phyloP scores from a whole-genome alignment of 2,329 filamentous ascomycete genomes.

The Metarhizium brunneum region DNA sequence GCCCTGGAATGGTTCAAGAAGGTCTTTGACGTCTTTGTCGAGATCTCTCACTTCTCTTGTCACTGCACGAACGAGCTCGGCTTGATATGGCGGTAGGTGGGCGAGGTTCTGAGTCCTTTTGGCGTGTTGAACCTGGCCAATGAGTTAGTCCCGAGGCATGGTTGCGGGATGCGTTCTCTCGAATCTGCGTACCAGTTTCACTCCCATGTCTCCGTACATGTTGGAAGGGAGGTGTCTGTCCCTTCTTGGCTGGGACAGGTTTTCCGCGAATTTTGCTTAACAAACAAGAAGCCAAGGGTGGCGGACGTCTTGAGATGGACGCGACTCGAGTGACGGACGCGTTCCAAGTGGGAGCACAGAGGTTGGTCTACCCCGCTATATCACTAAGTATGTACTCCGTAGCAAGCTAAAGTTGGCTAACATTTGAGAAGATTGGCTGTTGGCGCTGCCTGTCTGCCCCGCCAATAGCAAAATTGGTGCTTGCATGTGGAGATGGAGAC shows the following conservation, averaged over 20 bases:
- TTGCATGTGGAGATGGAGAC: too few species aligned
- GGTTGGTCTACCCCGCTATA: background rate
- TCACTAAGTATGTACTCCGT: background rate
- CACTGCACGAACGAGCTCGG: constrained; percentile 79
- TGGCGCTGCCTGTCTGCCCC: too few species aligned
- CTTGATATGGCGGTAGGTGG: constrained; percentile 84
- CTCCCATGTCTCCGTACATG: constrained; percentile 85
- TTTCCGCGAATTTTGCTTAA: background rate
- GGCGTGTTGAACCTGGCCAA: constrained; percentile 74
- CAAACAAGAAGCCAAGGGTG: background rate
- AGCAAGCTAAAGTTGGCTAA: too few species aligned
- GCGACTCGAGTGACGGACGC: background rate
- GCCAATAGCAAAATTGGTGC: too few species aligned
- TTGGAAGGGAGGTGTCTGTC: background rate
- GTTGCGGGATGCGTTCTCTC: background rate
- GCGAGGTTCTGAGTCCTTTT: constrained; percentile 84
- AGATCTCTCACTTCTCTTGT: constrained; percentile 89
- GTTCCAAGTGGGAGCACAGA: background rate
- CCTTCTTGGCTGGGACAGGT: background rate
- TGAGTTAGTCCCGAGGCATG: background rate
- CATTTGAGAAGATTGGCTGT: too few species aligned
- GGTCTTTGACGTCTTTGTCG: constrained; percentile 70
- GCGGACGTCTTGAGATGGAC: background rate
- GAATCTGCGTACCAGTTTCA: constrained; percentile 59
- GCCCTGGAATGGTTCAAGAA: constrained; percentile 74